These are phyloP conservation scores for Hemerocallis citrina DNA, from an alignment of 106 monocot species.

Conservation along the genomic window DNA sequence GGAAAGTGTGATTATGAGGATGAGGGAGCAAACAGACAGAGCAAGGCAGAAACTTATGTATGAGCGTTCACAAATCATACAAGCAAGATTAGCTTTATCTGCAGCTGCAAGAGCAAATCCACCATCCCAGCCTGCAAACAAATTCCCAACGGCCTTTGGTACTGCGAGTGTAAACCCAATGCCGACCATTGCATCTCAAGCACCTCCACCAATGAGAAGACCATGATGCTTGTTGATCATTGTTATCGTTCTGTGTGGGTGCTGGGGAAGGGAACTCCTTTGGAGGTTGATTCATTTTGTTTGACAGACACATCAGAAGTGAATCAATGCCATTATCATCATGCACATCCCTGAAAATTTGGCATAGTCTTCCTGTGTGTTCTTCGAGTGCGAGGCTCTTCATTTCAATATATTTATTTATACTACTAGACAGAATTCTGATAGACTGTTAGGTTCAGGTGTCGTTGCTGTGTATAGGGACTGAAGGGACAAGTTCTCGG, in stretches of 20 bases:
- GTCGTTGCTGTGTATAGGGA: background rate
- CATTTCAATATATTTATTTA: background rate
- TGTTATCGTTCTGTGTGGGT: background rate
- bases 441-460: background rate
- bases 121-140: conserved; percentile 13
- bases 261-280: no score
- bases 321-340: background rate
- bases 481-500: background rate
- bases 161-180: conserved; percentile 16
- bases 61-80: conserved; percentile 76
- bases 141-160: conserved; percentile 26
- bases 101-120: conserved; percentile 28
- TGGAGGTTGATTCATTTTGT: background rate
- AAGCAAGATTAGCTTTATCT: conserved; percentile 56
- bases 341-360: background rate
- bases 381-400: no score
- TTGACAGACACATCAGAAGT: background rate
- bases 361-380: no score
- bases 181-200: conserved; percentile 41
- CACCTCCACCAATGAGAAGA: conserved; percentile 37
- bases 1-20: conserved; percentile 44
- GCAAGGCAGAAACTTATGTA: conserved; percentile 59
- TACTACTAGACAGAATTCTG: no score
- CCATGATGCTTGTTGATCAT: conserved; percentile 13
- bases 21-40: conserved; percentile 73